phyloP scores from a whole-genome alignment of 257 asterid genomes.

The Solanum boliviense region DNA sequence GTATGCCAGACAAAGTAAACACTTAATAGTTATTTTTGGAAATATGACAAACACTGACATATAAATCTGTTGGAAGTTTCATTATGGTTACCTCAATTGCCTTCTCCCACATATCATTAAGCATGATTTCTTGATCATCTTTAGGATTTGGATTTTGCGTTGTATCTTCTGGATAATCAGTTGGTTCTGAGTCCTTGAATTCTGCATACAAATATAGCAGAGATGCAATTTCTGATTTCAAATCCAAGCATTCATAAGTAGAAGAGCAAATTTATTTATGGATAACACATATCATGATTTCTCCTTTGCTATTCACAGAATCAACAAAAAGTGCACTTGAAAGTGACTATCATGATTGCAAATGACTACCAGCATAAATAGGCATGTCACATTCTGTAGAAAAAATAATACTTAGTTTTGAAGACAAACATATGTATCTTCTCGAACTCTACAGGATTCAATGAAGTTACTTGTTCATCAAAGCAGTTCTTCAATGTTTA shows the following conservation, averaged over 20 bases:
- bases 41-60: neutral
- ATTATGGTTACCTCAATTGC: constrained; percentile 35
- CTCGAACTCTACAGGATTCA: neutral
- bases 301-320: neutral
- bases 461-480: neutral
- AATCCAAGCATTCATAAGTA: neutral
- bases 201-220: neutral
- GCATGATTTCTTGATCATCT: constrained; percentile 30
- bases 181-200: constrained; percentile 8
- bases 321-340: neutral
- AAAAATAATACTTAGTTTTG: neutral
- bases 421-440: neutral
- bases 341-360: neutral
- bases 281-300: neutral
- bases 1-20: neutral
- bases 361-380: neutral
- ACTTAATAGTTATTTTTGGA: neutral
- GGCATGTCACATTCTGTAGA: neutral
- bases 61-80: neutral
- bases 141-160: neutral
- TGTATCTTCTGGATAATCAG: neutral
- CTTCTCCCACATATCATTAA: constrained; percentile 26
- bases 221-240: neutral
- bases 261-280: neutral
- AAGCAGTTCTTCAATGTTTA: neutral